These are phyloP conservation scores for Sporisorium sorghi DNA, from an alignment of 1,284 basidiomycete species.

Conservation along the genomic window DNA sequence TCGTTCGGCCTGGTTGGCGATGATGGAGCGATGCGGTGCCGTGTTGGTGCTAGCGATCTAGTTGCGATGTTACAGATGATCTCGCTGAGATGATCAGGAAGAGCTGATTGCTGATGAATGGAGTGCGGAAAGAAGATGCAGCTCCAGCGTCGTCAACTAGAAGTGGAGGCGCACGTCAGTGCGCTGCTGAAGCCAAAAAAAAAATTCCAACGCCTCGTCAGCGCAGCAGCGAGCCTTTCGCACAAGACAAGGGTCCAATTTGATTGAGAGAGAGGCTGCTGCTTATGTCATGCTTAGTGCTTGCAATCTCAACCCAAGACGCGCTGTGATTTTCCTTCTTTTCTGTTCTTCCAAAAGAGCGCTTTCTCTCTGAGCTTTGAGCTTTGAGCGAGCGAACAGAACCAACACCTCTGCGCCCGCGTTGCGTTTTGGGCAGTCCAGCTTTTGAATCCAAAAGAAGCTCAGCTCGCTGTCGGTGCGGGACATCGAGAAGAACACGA, in stretches of 20 bases:
- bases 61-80: background rate
- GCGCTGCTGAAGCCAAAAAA: background rate
- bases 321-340: constrained; percentile 31
- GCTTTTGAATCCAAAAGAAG: background rate
- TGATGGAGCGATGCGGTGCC: background rate
- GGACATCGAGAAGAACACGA: background rate
- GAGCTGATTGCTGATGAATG: background rate
- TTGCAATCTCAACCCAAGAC: background rate
- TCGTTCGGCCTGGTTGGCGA: no score
- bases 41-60: background rate
- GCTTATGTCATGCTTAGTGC: constrained; percentile 29
- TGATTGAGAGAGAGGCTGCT: background rate
- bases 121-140: background rate
- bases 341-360: constrained; percentile 29
- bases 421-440: background rate
- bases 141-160: background rate
- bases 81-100: background rate
- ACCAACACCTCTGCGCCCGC: constrained; percentile 27
- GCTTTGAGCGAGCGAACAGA: background rate
- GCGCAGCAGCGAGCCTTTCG: no score
- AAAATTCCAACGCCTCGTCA: background rate
- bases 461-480: constrained; percentile 3
- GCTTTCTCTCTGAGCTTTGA: no score
- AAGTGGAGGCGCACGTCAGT: constrained; percentile 41
- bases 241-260: no score